A percentile compares a stretch with the other conserved stretches of the same genome.
Conservation (phyloP, 2,329 filamentous ascomycete species). For the Alternaria gaisen region DNA sequence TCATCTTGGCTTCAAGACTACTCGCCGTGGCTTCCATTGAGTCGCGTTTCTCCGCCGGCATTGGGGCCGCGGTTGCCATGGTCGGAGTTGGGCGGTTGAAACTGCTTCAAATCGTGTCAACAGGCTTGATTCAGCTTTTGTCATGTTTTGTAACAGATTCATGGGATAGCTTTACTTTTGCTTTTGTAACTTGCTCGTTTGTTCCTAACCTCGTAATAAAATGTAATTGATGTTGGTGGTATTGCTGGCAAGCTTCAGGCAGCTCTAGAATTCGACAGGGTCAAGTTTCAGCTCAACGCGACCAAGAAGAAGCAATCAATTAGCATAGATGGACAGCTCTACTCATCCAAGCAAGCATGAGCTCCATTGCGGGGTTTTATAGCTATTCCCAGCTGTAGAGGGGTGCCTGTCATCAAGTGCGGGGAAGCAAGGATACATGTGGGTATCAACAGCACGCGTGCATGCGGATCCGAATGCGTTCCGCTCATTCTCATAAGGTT, state of each 20-base stretch:
- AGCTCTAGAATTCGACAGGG: not conserved
- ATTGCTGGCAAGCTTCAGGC: not conserved
- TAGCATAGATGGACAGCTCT: not conserved
- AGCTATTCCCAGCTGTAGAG: constrained; percentile 26
- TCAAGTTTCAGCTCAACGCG: not conserved
- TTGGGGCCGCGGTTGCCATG: constrained; percentile 1
- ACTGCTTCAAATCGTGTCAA: not conserved
- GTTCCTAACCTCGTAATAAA: not conserved
- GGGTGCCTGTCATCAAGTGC: constrained; percentile 29
- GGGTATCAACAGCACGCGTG: constrained; percentile 22
- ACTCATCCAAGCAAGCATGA: not conserved
- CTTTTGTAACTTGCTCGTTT: not conserved
- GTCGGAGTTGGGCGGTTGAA: not conserved
- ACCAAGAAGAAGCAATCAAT: not conserved
- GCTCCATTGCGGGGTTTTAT: constrained; percentile 35
- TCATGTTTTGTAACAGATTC: fast-evolving
- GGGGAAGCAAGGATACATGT: constrained; percentile 41
- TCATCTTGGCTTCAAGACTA: constrained; percentile 25
- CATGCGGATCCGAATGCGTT: constrained; percentile 38
- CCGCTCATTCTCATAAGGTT: constrained; percentile 6
- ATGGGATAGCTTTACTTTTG: not conserved
- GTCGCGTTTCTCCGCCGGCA: constrained; percentile 33
- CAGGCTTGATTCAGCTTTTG: not conserved
- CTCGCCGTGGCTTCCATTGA: constrained; percentile 43
- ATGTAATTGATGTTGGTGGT: not conserved